These are phyloP conservation scores for Jamesozyma gamospora DNA, from an alignment of 805 yeast genomes.

Conservation along the genomic window DNA sequence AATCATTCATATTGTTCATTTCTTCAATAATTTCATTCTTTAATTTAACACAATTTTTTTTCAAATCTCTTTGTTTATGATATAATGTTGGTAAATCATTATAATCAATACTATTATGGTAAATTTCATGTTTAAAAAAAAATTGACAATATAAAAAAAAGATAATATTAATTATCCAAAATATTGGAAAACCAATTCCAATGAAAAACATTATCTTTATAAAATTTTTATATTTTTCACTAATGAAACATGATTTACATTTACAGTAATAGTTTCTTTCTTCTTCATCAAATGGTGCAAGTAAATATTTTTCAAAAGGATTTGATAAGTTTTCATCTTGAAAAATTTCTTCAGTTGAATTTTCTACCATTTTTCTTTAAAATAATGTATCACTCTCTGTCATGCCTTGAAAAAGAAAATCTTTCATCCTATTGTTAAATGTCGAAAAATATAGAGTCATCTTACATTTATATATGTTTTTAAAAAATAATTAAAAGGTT, in stretches of 20 bases:
- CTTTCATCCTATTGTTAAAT: no score
- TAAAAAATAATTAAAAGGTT: not conserved
- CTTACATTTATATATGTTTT: no score
- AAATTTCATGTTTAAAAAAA: constrained; percentile 16
- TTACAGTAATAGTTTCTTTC: constrained; percentile 9
- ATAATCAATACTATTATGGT: constrained; percentile 13
- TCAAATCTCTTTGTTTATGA: constrained; percentile 10
- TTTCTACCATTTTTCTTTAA: not conserved
- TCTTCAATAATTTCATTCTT: constrained; percentile 1
- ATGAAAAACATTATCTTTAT: constrained; percentile 11
- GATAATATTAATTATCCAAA: constrained; percentile 14
- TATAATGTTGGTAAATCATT: constrained; percentile 24
- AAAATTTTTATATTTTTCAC: constrained; percentile 1
- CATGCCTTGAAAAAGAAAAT: no score
- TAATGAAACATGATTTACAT: constrained; percentile 16
- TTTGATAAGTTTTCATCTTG: not conserved
- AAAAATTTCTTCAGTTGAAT: not conserved
- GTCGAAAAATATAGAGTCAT: not conserved
- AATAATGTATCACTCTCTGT: no score
- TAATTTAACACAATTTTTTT: constrained; percentile 3
- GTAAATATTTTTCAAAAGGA: constrained; percentile 3
- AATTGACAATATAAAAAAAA: constrained; percentile 15
- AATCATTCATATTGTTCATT: not conserved
- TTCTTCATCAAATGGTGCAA: constrained; percentile 13
- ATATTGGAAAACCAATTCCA: constrained; percentile 19